Percentiles rank a stretch among this genome's conserved stretches.
Conservation (phyloP, 345 rosid genomes). For the Salix dunnii region DNA sequence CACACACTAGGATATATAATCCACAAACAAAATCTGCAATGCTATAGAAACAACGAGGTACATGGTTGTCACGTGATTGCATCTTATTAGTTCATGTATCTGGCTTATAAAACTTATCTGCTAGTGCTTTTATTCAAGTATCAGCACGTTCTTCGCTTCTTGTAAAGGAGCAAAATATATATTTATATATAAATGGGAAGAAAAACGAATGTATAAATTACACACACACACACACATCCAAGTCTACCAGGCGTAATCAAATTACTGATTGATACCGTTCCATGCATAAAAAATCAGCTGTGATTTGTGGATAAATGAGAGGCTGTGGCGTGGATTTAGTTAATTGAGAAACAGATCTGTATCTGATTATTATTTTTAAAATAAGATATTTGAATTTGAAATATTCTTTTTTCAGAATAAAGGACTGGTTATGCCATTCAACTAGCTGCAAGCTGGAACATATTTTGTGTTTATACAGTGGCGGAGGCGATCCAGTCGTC, state of each 20-base stretch:
- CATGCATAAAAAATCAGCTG: neutral
- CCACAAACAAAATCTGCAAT: neutral
- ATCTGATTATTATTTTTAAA: too few relatives aligned
- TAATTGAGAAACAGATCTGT: too few relatives aligned
- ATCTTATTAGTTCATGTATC: too few relatives aligned
- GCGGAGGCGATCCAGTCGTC: slow-evolving; percentile 24
- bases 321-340: neutral
- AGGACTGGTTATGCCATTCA: neutral
- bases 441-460: neutral
- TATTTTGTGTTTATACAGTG: neutral
- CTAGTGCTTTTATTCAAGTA: neutral
- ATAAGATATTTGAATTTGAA: too few relatives aligned
- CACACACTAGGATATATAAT: too few relatives aligned
- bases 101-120: neutral
- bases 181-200: too few relatives aligned
- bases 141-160: neutral
- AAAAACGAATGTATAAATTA: too few relatives aligned
- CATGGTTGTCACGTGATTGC: neutral
- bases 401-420: too few relatives aligned
- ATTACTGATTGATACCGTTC: neutral
- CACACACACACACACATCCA: neutral
- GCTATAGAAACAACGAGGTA: neutral
- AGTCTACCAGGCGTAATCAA: neutral
- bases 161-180: neutral
- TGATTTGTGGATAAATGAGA: too few relatives aligned